Percentiles rank a stretch among this genome's conserved stretches.
Conservation (phyloP, 225 moss, liverwort and hornwort genomes). For the Physcomitrellopsis africana region DNA sequence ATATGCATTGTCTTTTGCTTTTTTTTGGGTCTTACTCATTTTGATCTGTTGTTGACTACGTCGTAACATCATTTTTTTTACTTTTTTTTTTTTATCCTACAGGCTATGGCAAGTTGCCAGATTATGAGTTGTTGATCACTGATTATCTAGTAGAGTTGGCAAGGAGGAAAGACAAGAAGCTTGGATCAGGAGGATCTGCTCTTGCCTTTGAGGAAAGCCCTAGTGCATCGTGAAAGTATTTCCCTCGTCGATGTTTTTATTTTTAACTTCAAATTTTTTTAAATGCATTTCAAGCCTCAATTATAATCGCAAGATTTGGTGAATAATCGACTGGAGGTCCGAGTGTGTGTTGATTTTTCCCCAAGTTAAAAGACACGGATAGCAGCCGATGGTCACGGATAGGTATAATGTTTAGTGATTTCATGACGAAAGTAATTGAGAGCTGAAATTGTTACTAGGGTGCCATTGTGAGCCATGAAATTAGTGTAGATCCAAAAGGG, state of each 20-base stretch:
- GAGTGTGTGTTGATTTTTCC: conserved; percentile 9
- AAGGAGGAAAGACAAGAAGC: conserved; percentile 46
- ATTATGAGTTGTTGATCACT: conserved; percentile 44
- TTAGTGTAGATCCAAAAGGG: conserved; percentile 2
- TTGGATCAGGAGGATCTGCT: conserved; percentile 29
- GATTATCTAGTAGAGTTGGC: conserved; percentile 42
- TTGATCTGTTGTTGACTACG: not conserved
- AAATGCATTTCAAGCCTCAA: conserved; percentile 13
- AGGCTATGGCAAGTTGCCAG: conserved; percentile 51
- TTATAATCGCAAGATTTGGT: conserved; percentile 19
- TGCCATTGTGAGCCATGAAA: conserved; percentile 17
- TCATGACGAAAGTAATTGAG: conserved; percentile 13
- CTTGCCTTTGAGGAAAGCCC: conserved; percentile 28
- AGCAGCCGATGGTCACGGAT: not conserved
- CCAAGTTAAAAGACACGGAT: not conserved
- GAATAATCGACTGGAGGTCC: conserved; percentile 14
- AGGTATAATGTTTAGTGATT: not conserved
- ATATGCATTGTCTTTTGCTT: not conserved
- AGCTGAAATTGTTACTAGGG: conserved; percentile 3
- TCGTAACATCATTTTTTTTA: not conserved
- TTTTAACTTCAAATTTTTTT: not conserved
- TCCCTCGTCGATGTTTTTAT: not conserved
- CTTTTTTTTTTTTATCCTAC: conserved; percentile 17
- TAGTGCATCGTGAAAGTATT: conserved; percentile 28
- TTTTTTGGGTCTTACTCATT: too few relatives aligned